These are phyloP conservation scores for Onygenales sp. DNA, from an alignment of 2,329 filamentous ascomycete genomes.

Conservation along the genomic window DNA sequence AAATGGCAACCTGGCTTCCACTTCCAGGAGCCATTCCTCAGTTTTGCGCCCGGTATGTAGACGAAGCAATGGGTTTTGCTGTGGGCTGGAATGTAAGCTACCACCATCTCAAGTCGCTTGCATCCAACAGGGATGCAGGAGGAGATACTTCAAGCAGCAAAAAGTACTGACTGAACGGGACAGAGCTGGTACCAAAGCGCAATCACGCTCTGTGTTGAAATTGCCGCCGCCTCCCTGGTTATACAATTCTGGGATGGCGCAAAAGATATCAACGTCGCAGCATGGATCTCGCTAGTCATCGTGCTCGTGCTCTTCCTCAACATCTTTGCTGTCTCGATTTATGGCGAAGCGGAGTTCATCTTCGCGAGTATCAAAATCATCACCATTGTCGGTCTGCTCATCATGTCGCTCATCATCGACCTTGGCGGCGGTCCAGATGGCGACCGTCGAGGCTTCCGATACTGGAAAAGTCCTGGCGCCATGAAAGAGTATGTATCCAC, in stretches of 20 bases:
- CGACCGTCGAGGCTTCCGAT: constrained; percentile 54
- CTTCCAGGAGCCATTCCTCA: constrained; percentile 40
- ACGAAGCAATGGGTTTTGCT: constrained; percentile 41
- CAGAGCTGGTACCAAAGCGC: constrained; percentile 24
- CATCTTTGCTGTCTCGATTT: constrained; percentile 44
- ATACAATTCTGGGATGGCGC: constrained; percentile 50
- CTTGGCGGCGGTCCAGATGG: constrained; percentile 52
- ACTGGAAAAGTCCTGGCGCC: constrained; percentile 60
- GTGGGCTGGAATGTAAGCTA: constrained; percentile 39
- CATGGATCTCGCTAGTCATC: constrained; percentile 44
- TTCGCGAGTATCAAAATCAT: constrained; percentile 44
- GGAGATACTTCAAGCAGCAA: background rate
- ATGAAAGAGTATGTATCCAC: constrained; percentile 56
- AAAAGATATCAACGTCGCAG: constrained; percentile 24
- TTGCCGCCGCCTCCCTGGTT: constrained; percentile 53
- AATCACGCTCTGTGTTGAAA: constrained; percentile 42
- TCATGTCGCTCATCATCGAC: constrained; percentile 48
- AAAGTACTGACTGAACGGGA: background rate
- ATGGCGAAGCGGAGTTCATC: constrained; percentile 44
- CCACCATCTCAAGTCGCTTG: constrained; percentile 60
- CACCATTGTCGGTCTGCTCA: constrained; percentile 37
- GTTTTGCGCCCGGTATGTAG: constrained; percentile 33
- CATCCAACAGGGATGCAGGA: background rate
- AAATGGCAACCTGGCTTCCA: constrained; percentile 41
- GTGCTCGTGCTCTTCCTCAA: constrained; percentile 53